Percentiles rank a stretch among this genome's conserved stretches.
These are phyloP conservation scores for Pseudodiploospora longispora DNA, from an alignment of 2,329 filamentous ascomycete species.

Conservation along the genomic window DNA sequence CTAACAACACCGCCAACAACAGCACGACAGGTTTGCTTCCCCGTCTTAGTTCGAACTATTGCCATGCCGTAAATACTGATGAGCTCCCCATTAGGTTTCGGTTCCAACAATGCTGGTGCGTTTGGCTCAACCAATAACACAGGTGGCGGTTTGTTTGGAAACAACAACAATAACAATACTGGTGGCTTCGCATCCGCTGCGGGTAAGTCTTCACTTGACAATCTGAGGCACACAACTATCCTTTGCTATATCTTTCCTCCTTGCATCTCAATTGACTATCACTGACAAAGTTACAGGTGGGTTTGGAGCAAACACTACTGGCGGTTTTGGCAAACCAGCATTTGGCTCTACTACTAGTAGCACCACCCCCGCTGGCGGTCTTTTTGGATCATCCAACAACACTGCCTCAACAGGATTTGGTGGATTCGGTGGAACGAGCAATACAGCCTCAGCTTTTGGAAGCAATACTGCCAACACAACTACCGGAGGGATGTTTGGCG, in stretches of 20 bases:
- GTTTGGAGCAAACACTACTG: constrained; percentile 28
- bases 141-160: constrained; percentile 39
- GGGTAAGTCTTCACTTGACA: constrained; percentile 18
- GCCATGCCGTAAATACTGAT: constrained; percentile 18
- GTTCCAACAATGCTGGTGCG: constrained; percentile 20
- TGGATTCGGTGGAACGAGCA: constrained; percentile 30
- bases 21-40: constrained; percentile 43
- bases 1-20: constrained; percentile 31
- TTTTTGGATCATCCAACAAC: constrained; percentile 36
- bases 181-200: constrained; percentile 28
- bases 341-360: constrained; percentile 40
- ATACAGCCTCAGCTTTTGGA: constrained; percentile 31
- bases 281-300: constrained; percentile 19
- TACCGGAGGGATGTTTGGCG: constrained; percentile 44
- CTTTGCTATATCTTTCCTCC: constrained; percentile 11
- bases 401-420: constrained; percentile 29
- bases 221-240: not conserved
- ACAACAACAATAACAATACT: constrained; percentile 17
- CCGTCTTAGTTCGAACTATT: constrained; percentile 10
- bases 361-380: constrained; percentile 28
- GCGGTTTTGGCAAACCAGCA: constrained; percentile 41
- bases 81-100: constrained; percentile 21
- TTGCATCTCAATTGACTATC: not conserved
- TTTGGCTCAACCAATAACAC: constrained; percentile 36
- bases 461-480: constrained; percentile 22